phyloP scores from a whole-genome alignment of 2,329 filamentous ascomycete species.

The Penicillium sp. region DNA sequence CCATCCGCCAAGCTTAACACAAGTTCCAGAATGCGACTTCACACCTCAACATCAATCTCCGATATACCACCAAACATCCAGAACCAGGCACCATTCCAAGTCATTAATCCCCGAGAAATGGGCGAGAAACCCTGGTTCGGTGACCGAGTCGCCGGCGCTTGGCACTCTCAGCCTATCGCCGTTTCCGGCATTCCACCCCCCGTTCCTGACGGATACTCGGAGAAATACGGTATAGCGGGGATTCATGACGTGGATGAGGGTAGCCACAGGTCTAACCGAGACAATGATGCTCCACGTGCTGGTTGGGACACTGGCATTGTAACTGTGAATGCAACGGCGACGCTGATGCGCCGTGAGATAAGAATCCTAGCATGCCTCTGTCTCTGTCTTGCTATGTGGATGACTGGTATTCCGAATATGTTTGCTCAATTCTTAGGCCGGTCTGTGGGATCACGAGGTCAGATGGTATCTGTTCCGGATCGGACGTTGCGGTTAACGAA shows the following conservation, averaged over 20 bases:
- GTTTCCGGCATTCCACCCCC: background rate
- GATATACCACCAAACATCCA: background rate
- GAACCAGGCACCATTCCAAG: too few relatives aligned
- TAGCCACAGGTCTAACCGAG: background rate
- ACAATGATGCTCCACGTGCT: background rate
- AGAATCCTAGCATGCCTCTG: background rate
- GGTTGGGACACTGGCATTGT: background rate
- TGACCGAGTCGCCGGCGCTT: background rate
- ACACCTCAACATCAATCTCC: background rate
- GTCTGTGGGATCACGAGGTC: background rate
- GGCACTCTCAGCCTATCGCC: background rate
- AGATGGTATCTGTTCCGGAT: background rate
- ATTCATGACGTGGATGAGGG: background rate
- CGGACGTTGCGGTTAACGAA: constrained; percentile 14
- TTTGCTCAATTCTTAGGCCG: background rate
- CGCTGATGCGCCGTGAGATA: background rate
- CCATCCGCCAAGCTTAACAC: background rate
- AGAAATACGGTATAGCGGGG: background rate
- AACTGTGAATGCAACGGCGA: background rate
- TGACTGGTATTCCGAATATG: background rate
- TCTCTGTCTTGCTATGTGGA: background rate
- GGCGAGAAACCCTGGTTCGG: background rate
- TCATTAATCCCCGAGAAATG: background rate
- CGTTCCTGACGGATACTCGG: background rate
- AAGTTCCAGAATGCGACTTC: background rate